Percentiles rank a stretch among this genome's conserved stretches.
These are phyloP conservation scores for Cutaneotrichosporon arboriforme DNA, from an alignment of 1,284 basidiomycete genomes.

Conservation along the genomic window DNA sequence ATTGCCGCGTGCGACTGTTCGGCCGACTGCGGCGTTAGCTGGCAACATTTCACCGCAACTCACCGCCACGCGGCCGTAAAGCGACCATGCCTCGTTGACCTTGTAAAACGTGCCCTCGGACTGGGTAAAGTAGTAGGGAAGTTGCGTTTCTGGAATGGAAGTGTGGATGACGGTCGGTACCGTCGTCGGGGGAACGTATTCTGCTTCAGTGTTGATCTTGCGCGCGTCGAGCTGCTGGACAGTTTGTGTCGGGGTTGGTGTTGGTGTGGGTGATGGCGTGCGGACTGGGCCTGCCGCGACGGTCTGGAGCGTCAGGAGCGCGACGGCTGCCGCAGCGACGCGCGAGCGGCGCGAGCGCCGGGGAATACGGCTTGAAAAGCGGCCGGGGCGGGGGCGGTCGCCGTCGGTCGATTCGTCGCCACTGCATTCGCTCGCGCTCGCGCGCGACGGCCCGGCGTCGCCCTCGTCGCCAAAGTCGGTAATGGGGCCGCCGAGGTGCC, in stretches of 20 bases:
- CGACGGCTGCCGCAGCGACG: slow-evolving; percentile 1
- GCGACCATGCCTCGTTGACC: slow-evolving; percentile 28
- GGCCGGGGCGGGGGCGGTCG: not conserved
- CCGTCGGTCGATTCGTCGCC: not conserved
- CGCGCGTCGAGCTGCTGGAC: not conserved
- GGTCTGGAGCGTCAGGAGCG: not conserved
- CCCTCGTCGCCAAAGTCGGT: slow-evolving; percentile 20
- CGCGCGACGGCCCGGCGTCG: slow-evolving; percentile 14
- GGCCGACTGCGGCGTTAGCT: not conserved
- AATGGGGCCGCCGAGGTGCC: slow-evolving; percentile 20
- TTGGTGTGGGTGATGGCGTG: not conserved
- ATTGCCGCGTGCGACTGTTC: not conserved
- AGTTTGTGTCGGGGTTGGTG: not conserved
- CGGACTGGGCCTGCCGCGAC: slow-evolving; percentile 1
- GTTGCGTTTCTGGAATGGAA: slow-evolving; percentile 19
- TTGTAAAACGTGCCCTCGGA: slow-evolving; percentile 27
- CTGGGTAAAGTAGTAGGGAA: slow-evolving; percentile 34
- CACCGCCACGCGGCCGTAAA: slow-evolving; percentile 28
- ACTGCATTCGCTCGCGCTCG: not conserved
- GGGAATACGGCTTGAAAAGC: not conserved
- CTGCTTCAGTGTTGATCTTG: not conserved
- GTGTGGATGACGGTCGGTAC: not conserved
- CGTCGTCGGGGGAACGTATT: not conserved
- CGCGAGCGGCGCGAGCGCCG: slow-evolving; percentile 1
- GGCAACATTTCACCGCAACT: slow-evolving; percentile 3